A percentile compares a stretch with the other conserved stretches of the same genome.
Evolutionary conservation across 2,329 filamentous ascomycete species (phyloP).

Genomic region (Hymenoscyphus albidus): DNA sequence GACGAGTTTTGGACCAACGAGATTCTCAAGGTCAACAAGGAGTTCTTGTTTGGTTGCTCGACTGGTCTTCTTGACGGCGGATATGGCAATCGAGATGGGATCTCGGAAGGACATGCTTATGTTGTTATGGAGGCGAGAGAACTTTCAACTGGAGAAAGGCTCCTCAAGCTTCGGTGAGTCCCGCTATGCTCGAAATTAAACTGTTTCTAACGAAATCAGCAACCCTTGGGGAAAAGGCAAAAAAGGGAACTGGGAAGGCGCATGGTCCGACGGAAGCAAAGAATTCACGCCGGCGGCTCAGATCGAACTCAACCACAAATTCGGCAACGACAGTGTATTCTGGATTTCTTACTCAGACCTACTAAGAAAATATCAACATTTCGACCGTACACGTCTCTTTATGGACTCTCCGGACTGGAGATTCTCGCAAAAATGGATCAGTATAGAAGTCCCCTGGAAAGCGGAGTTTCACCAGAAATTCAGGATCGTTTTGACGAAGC

Average conservation of each 20-base stretch:
- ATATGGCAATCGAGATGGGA: conserved; percentile 57
- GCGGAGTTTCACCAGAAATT: conserved; percentile 60
- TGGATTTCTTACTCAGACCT: conserved; percentile 63
- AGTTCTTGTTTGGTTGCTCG: conserved; percentile 72
- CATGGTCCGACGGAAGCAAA: conserved; percentile 56
- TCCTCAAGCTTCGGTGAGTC: conserved; percentile 48
- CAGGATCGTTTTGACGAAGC: conserved; percentile 51
- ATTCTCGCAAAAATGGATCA: conserved; percentile 57
- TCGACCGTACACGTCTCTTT: conserved; percentile 61
- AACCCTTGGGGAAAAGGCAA: conserved; percentile 55
- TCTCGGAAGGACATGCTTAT: conserved; percentile 56
- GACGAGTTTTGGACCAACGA: conserved; percentile 83
- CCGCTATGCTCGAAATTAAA: not conserved
- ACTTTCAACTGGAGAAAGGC: conserved; percentile 49
- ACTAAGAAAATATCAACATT: conserved; percentile 57
- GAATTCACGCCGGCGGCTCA: conserved; percentile 59
- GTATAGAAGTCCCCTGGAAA: conserved; percentile 59
- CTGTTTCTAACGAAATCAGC: conserved; percentile 10
- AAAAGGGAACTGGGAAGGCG: conserved; percentile 52
- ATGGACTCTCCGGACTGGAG: conserved; percentile 52
- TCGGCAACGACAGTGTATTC: conserved; percentile 60
- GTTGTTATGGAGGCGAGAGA: conserved; percentile 56
- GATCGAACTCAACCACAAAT: conserved; percentile 54
- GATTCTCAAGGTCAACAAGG: conserved; percentile 73
- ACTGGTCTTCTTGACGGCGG: conserved; percentile 61